Evolutionary conservation across 257 asterid genomes (phyloP), one percentile per base, ranked within the genome.

Genomic region (Cruciata laevipes): DNA sequence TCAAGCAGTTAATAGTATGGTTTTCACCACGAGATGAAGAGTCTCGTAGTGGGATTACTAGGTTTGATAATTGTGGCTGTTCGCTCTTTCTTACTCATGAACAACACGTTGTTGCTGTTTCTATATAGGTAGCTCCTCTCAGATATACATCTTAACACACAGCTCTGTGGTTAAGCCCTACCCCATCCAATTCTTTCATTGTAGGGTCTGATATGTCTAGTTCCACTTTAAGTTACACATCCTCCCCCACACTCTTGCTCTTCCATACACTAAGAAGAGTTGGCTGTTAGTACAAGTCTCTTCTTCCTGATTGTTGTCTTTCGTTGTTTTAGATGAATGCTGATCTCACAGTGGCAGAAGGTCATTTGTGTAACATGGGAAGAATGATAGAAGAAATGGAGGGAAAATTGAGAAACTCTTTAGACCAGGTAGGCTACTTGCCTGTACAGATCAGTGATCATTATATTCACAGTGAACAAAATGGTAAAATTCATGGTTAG

Each of bases 311-410:
- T 52, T 31, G 21, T 30, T 47, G 61, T 42, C 74, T 55, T 37
- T 60, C 44, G 58, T 65, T 67, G 31, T 42, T 23, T 8, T 73
- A 93, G 99, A 94, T 94, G 99, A 90, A 76, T 70, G 83, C 86
- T 92, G 92, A 88, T 69, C 85, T 88, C 65, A 63, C 93, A 32
- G 82, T 88, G 69, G 81, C 86, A 35, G 97, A 94, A 72, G 99
- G 97, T 67, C 99, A 94, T 81, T 80, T 94, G 49, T 83, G 93
- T 77, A 94, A 94, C 69, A 90, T 94, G 99, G 99, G 99, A 73
- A 90, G 72, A 80, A 88, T 94, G 99, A 88, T 94, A 11, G 99
- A 94, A 78, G 99, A 94, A 77, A 87, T 90, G 95, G 99, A 94
- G 85, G 85, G 98, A 72, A 90, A 94, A 80, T 82, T 94, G 83